Conservation (phyloP, 2,329 filamentous ascomycete genomes). For the Claviceps monticola region DNA sequence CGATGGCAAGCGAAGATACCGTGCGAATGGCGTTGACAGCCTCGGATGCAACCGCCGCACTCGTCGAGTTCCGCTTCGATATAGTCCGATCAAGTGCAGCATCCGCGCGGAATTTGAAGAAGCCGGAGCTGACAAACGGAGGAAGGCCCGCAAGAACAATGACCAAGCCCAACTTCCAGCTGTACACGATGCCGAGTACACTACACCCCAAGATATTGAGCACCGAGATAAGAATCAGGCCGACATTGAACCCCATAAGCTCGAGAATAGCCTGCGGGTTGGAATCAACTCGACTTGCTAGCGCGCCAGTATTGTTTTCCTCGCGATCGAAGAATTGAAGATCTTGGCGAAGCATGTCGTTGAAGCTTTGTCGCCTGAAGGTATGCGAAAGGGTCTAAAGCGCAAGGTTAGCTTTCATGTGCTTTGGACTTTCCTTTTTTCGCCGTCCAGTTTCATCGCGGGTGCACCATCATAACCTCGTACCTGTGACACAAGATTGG, state of each 20-base stretch:
- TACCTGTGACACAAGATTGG: slow-evolving; percentile 18
- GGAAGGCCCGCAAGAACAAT: slow-evolving; percentile 29
- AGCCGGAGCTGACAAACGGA: slow-evolving; percentile 22
- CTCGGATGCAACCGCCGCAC: slow-evolving; percentile 30
- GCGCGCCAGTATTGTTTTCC: slow-evolving; percentile 25
- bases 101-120: slow-evolving; percentile 26
- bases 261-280: slow-evolving; percentile 26
- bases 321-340: slow-evolving; percentile 28
- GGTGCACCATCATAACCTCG: slow-evolving; percentile 6
- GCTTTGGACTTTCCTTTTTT: neutral
- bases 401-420: neutral
- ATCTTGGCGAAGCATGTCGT: slow-evolving; percentile 24
- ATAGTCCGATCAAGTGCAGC: slow-evolving; percentile 23
- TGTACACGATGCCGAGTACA: slow-evolving; percentile 28
- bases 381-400: slow-evolving; percentile 8
- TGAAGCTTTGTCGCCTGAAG: slow-evolving; percentile 19
- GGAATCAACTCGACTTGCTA: slow-evolving; percentile 22
- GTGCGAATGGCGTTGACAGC: slow-evolving; percentile 26
- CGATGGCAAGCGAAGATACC: slow-evolving; percentile 27
- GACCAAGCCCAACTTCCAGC: slow-evolving; percentile 36
- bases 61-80: slow-evolving; percentile 20
- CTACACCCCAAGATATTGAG: slow-evolving; percentile 24
- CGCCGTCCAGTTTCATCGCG: neutral
- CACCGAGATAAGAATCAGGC: slow-evolving; percentile 23
- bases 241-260: slow-evolving; percentile 29